Conservation (phyloP, 2,329 filamentous ascomycete genomes). For the Fusarium scirpi region DNA sequence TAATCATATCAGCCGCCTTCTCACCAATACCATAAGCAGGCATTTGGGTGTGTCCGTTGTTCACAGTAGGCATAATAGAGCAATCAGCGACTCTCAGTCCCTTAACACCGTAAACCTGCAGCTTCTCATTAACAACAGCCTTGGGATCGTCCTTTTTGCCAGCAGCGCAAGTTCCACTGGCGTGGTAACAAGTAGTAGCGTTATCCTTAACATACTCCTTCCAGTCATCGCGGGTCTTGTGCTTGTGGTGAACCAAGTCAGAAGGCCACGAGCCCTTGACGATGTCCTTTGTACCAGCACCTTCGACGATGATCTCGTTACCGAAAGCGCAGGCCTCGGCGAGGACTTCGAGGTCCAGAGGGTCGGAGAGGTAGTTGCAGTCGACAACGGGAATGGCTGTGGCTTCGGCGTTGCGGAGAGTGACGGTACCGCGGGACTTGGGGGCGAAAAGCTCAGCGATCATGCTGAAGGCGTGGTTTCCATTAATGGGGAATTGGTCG, state of each 20-base stretch:
- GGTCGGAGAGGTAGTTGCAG: slow-evolving; percentile 68
- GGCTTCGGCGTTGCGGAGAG: slow-evolving; percentile 61
- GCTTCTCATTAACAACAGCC: slow-evolving; percentile 65
- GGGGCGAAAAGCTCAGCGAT: slow-evolving; percentile 69
- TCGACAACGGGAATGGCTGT: slow-evolving; percentile 67
- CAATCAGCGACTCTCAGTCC: slow-evolving; percentile 66
- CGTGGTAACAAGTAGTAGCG: slow-evolving; percentile 65
- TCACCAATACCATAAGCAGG: slow-evolving; percentile 69
- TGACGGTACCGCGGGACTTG: slow-evolving; percentile 67
- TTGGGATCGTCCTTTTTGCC: slow-evolving; percentile 59
- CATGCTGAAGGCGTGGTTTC: slow-evolving; percentile 68
- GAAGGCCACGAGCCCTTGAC: slow-evolving; percentile 71
- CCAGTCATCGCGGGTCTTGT: slow-evolving; percentile 66
- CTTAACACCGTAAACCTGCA: slow-evolving; percentile 64
- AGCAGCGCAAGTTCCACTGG: slow-evolving; percentile 51
- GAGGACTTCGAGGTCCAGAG: slow-evolving; percentile 69
- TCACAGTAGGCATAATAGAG: slow-evolving; percentile 64
- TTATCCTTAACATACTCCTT: slow-evolving; percentile 66
- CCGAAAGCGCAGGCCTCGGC: slow-evolving; percentile 68
- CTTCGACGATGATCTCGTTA: slow-evolving; percentile 71
- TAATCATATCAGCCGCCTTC: slow-evolving; percentile 62
- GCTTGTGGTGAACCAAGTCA: slow-evolving; percentile 62
- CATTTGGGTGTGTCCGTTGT: slow-evolving; percentile 65
- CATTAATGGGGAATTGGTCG: slow-evolving; percentile 63
- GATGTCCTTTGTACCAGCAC: slow-evolving; percentile 67